Base-by-base conservation (phyloP, 83 land plant genomes). In the Diphasiastrum complanatum region DNA sequence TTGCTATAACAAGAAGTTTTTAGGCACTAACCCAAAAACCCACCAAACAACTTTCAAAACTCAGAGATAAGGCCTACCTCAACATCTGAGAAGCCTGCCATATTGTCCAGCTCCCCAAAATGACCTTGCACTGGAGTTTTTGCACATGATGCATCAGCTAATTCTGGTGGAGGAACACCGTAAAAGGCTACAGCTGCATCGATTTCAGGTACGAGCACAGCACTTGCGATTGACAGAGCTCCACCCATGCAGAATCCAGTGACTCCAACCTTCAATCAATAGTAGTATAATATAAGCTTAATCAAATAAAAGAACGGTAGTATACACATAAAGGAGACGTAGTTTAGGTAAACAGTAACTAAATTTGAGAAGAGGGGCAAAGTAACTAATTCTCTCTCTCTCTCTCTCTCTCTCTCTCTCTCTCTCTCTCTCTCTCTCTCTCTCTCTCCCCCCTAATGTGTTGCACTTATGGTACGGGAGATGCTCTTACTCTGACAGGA, bases 181-280 rank as follows among this genome's bases (percentile, higher is more conserved):
- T 88, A 88, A 74, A 88, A 92, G 60, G 85, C 71, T 28, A 88
- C 97, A 45, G 68, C 96, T 51, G 84, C 87, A 73, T 88, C 96
- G 51, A 91, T 75, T 54, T 70, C 91, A 31, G 91, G 96, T 30
- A 85, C 71, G 34, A 83, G 64, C n/a, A 91, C 97, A 45, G 81
- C 80, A 74, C 90, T 87, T 62, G 96, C 96, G 61, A 91, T 75
- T 33, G 97, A 58, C 20, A 87, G 71, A 52, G 95, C 89, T 61
- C 89, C 91, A 11, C 90, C 96, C 87, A 88, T 91, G 80, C 96
- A 88, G 68, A 60, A 87, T 4, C 97, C 96, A n/a, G 88, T 81
- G 1, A 91, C 97, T 52, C 97, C 95, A 64, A 82, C 95, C 90
- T 88, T 59, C 37, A 40, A 61, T 31, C 12, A 5, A 54, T 5